phyloP scores from a whole-genome alignment of 2,329 filamentous ascomycete species.

The Knufia petricola region DNA sequence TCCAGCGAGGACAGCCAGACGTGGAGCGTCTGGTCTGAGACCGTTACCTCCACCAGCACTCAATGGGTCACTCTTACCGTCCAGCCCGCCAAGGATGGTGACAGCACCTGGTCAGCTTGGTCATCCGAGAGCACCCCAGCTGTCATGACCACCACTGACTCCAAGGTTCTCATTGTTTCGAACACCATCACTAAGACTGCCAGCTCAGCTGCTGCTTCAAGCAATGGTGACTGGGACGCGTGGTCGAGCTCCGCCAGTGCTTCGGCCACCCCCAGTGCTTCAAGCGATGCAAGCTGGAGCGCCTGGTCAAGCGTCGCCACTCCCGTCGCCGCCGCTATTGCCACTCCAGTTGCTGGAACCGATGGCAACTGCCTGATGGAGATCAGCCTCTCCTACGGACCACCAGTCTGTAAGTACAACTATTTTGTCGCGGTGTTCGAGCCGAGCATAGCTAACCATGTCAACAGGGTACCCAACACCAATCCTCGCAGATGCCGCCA shows the following conservation, averaged over 20 bases:
- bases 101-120: slow-evolving; percentile 5
- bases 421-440: not conserved
- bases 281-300: slow-evolving; percentile 6
- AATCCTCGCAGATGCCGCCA: slow-evolving; percentile 5
- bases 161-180: slow-evolving; percentile 1
- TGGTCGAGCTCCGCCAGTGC: not conserved
- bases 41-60: slow-evolving; percentile 7
- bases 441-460: slow-evolving; percentile 1
- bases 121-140: not conserved
- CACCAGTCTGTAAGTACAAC: slow-evolving; percentile 19
- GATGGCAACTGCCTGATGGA: slow-evolving; percentile 14
- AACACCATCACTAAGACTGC: slow-evolving; percentile 8
- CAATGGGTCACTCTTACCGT: slow-evolving; percentile 8
- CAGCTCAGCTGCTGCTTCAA: no score
- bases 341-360: slow-evolving; percentile 1
- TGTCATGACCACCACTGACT: not conserved
- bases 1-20: slow-evolving; percentile 4
- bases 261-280: not conserved
- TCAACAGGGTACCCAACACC: slow-evolving; percentile 18
- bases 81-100: not conserved
- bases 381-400: slow-evolving; percentile 19
- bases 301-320: slow-evolving; percentile 9
- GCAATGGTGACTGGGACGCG: not conserved
- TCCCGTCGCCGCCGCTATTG: not conserved
- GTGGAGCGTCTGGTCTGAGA: slow-evolving; percentile 1